Percentiles rank a stretch among this genome's conserved stretches.
Conservation (phyloP, 345 rosid genomes). For the Durio zibethinus region DNA sequence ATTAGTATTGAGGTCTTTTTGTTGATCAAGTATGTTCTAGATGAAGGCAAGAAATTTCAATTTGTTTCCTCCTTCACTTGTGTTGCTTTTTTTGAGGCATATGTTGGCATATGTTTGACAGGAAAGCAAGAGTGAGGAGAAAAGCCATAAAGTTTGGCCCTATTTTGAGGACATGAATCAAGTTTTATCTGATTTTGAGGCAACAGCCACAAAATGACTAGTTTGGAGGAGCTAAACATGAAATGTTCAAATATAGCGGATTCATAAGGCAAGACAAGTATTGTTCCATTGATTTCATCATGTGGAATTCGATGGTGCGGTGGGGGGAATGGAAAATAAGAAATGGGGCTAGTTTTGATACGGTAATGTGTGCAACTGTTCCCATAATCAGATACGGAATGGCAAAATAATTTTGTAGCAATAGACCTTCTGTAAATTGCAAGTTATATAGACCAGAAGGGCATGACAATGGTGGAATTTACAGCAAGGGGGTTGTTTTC, state of each 20-base stretch:
- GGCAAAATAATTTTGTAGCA: constrained; percentile 16
- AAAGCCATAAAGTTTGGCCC: constrained; percentile 54
- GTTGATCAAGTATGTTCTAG: background rate
- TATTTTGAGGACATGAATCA: constrained; percentile 68
- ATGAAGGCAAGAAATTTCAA: background rate
- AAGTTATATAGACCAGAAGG: background rate
- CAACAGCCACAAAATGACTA: constrained; percentile 19
- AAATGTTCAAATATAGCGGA: background rate
- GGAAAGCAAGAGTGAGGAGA: constrained; percentile 55
- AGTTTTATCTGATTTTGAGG: constrained; percentile 52
- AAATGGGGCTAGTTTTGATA: background rate
- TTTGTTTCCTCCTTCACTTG: background rate
- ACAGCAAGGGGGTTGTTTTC: background rate
- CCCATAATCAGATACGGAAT: background rate
- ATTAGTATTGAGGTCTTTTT: background rate
- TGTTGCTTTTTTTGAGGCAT: background rate
- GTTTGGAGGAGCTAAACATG: background rate
- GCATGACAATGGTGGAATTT: background rate
- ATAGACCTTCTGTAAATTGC: constrained; percentile 3
- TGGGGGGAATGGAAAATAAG: constrained; percentile 5
- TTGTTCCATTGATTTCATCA: background rate
- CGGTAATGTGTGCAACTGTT: background rate
- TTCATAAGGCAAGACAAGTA: background rate
- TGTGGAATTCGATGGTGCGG: background rate
- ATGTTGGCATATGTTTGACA: constrained; percentile 22